Evolutionary conservation across 192 early-diverging fungal genomes (phyloP), one percentile per base, ranked within the genome.

Genomic region (Coemansia sp.): DNA sequence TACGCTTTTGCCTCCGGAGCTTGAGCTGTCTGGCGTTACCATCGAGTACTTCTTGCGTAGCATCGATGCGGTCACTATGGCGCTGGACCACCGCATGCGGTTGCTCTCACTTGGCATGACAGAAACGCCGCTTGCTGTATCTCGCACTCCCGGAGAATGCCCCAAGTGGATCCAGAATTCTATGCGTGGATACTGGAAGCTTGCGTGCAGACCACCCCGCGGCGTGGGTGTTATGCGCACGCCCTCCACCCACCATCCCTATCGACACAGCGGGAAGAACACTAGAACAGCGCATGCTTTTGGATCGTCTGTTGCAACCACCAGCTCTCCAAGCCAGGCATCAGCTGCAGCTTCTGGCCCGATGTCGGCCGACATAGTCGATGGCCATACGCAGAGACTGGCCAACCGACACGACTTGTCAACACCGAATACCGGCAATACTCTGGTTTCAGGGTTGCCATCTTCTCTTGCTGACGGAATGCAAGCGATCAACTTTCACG

Each of bases 111-210:
- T 79, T 13, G 68, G 61, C 8, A 42, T 64, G 34, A 74, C 60
- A 3, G 64, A 70, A 61, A 26, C 71, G 25, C 77, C 77, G 13
- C 43, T 79, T 0, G 56, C 71, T 4, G 64, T 79, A 18, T 29
- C 71, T 1, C 55, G 48, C 13, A 40, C 45, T 7, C 68, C 77
- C 2, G 71, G 63, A 1, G 64, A 61, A 20, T 64, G 56, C n/a
- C 77, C 77, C 49, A 74, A 64, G 68, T 79, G 77, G 77, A 58
- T 79, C 56, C 68, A 70, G 64, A 79, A 79, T 35, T 67, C 77
- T 3, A 79, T 79, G 77, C 71, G 77, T 13, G 77, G 77, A 8
- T 79, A 79, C 68, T 79, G 77, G 77, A 70, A 70, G 31, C 77
- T 79, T 23, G 68, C 65, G 1, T 79, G 76, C 18, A 58, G 71